Evolutionary conservation across 1,284 basidiomycete species (phyloP).

Genomic region (Paramarasmius palmivorus): DNA sequence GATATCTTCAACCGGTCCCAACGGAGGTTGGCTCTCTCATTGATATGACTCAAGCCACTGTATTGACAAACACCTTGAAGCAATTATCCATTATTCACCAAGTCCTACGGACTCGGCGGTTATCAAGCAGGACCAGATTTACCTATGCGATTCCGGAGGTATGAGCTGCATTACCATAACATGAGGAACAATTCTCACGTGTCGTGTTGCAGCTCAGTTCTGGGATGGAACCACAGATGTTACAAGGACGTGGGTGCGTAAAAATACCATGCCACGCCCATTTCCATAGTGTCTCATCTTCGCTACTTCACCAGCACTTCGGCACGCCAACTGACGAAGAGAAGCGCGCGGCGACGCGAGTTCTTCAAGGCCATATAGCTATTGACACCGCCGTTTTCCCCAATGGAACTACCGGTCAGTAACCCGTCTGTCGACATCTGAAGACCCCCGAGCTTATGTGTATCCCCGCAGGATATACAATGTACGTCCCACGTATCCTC

Average conservation of each 20-base stretch:
- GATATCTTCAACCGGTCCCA: constrained; percentile 89
- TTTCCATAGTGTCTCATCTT: background rate
- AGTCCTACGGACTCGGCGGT: constrained; percentile 73
- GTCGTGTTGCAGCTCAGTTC: constrained; percentile 70
- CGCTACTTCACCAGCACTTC: constrained; percentile 71
- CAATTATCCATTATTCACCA: constrained; percentile 94
- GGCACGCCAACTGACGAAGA: constrained; percentile 83
- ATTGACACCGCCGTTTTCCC: constrained; percentile 90
- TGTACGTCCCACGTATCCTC: constrained; percentile 41
- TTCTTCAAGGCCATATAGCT: constrained; percentile 94
- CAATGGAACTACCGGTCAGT: constrained; percentile 78
- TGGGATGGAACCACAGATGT: constrained; percentile 95
- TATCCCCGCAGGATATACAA: constrained; percentile 48
- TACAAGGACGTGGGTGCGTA: constrained; percentile 82
- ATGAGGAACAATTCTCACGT: background rate
- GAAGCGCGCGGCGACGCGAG: constrained; percentile 88
- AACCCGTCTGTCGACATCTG: background rate
- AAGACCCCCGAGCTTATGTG: constrained; percentile 3
- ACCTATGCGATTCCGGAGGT: constrained; percentile 95
- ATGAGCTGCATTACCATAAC: constrained; percentile 11
- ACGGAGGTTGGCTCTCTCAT: constrained; percentile 61
- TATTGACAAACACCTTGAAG: constrained; percentile 34
- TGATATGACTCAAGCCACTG: constrained; percentile 10
- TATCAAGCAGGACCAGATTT: constrained; percentile 81
- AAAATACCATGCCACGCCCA: too few relatives aligned